A percentile compares a stretch with the other conserved stretches of the same genome.
phyloP scores from a whole-genome alignment of 352 stramenopile species.

The Aphanomyces stellatus region DNA sequence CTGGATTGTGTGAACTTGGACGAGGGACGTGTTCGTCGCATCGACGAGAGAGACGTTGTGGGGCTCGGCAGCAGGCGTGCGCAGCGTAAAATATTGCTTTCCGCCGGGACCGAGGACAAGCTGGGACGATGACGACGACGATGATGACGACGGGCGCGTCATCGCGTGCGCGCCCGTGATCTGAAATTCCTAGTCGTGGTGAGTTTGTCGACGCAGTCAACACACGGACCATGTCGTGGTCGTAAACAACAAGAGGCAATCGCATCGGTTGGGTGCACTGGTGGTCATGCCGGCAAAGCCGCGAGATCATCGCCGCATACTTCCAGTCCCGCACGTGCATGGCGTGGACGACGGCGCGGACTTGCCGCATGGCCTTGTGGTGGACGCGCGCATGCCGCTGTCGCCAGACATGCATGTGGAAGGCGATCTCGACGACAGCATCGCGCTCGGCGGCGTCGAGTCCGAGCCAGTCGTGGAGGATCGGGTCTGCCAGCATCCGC shows the following conservation, averaged over 20 bases:
- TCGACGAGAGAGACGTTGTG: not conserved
- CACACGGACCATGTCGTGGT: slow-evolving; percentile 8
- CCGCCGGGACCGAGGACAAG: slow-evolving; percentile 6
- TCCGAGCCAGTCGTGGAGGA: not conserved
- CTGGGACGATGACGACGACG: not conserved
- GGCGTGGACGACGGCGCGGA: not conserved
- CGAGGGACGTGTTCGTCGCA: not conserved
- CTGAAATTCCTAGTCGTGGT: not conserved
- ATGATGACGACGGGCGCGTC: not conserved
- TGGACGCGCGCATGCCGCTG: not conserved
- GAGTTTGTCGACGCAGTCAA: too few relatives aligned
- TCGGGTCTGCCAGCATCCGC: slow-evolving; percentile 1
- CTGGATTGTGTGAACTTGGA: not conserved
- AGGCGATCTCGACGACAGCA: not conserved
- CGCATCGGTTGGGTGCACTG: not conserved
- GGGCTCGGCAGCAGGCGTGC: not conserved
- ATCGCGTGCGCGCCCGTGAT: not conserved
- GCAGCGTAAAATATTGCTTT: not conserved
- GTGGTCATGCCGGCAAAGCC: not conserved
- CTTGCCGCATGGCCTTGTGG: not conserved
- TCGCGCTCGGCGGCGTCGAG: not conserved
- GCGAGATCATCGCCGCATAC: not conserved
- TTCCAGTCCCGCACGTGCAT: slow-evolving; percentile 5
- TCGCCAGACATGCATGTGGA: slow-evolving; percentile 3
- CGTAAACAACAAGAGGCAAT: not conserved